Conservation (phyloP, 2,329 filamentous ascomycete species). For the Venturia aucupariae region DNA sequence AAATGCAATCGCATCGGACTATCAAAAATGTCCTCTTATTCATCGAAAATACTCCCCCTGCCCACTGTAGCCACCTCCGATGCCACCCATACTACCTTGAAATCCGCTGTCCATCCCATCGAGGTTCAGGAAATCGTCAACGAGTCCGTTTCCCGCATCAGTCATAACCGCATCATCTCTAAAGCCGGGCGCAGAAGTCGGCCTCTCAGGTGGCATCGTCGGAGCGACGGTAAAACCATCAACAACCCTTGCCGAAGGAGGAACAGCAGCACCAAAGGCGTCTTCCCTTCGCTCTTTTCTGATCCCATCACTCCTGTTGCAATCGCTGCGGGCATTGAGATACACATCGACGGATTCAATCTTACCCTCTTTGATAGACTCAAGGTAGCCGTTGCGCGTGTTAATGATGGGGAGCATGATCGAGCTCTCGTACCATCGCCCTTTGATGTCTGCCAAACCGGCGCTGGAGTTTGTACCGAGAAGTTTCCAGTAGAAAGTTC, state of each 20-base stretch:
- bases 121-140: slow-evolving; percentile 36
- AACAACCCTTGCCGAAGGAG: slow-evolving; percentile 27
- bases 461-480: slow-evolving; percentile 25
- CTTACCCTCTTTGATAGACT: slow-evolving; percentile 29
- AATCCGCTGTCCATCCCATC: slow-evolving; percentile 25
- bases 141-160: slow-evolving; percentile 17
- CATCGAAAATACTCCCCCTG: not conserved
- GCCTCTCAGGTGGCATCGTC: not conserved
- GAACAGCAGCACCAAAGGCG: slow-evolving; percentile 36
- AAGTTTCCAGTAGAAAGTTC: slow-evolving; percentile 35
- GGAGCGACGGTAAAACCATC: slow-evolving; percentile 31
- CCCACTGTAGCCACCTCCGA: not conserved
- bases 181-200: slow-evolving; percentile 12
- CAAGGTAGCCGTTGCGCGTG: slow-evolving; percentile 20
- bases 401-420: slow-evolving; percentile 37
- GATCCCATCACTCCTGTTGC: slow-evolving; percentile 23
- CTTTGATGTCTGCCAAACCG: slow-evolving; percentile 43
- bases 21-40: not conserved
- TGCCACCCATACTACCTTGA: not conserved
- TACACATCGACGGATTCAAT: slow-evolving; percentile 34
- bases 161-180: not conserved
- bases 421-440: slow-evolving; percentile 51
- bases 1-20: not conserved
- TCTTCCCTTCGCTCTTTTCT: slow-evolving; percentile 26
- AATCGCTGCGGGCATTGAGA: slow-evolving; percentile 40